Conservation (phyloP, 495 filamentous ascomycete genomes). For the Penicillium egyptiacum region DNA sequence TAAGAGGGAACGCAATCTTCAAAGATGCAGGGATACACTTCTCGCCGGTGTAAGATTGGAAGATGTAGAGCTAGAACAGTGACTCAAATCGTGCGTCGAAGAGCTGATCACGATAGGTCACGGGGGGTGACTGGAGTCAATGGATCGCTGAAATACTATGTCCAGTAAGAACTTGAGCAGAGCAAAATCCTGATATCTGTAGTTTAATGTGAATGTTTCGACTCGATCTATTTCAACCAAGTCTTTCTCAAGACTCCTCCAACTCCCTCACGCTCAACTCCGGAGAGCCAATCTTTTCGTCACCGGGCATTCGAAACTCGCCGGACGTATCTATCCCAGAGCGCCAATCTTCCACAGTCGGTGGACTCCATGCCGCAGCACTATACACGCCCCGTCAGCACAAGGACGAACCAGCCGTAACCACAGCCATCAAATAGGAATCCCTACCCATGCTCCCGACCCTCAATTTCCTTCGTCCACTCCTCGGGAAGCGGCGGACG, state of each 20-base stretch:
- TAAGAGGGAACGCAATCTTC: not conserved
- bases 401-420: not conserved
- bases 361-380: not conserved
- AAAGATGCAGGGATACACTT: not conserved
- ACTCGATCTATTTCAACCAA: not conserved
- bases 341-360: not conserved
- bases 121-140: not conserved
- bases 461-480: slow-evolving; percentile 6
- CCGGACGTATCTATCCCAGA: not conserved
- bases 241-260: not conserved
- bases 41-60: not conserved
- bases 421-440: not conserved
- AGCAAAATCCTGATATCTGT: not conserved
- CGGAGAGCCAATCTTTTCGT: not conserved
- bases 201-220: not conserved
- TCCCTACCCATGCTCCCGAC: not conserved
- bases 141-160: not conserved
- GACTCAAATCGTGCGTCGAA: not conserved
- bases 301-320: not conserved
- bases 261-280: slow-evolving; percentile 1
- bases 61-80: not conserved
- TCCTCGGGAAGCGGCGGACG: slow-evolving; percentile 7
- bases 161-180: not conserved
- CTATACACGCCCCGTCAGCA: not conserved
- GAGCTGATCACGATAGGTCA: not conserved